Evolutionary conservation across 768 basidiomycete genomes (phyloP).

Genomic region (Hypsizygus marmoreus): DNA sequence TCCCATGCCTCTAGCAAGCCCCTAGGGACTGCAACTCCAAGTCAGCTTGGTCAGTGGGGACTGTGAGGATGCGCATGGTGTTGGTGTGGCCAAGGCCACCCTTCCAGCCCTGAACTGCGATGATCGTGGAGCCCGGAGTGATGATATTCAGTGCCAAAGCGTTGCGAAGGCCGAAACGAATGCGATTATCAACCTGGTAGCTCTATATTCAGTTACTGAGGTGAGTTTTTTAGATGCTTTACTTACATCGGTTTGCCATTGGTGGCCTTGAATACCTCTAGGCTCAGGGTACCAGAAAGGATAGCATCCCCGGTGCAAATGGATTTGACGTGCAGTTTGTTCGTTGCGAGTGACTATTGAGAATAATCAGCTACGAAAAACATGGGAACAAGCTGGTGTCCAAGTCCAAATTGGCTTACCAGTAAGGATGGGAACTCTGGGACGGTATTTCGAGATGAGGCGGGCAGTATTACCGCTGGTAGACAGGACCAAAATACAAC

Average conservation of each 20-base stretch:
- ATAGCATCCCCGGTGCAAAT: constrained; percentile 95
- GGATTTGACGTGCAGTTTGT: constrained; percentile 94
- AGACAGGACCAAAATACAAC: constrained; percentile 93
- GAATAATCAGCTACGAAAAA: not conserved
- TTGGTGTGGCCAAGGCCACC: constrained; percentile 96
- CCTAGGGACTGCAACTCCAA: constrained; percentile 68
- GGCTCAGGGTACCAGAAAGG: constrained; percentile 97
- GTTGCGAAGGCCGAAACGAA: constrained; percentile 83
- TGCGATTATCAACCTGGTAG: constrained; percentile 83
- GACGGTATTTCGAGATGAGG: constrained; percentile 95
- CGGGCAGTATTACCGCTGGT: constrained; percentile 97
- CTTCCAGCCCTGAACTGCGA: constrained; percentile 99
- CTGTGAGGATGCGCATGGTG: constrained; percentile 81
- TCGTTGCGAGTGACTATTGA: constrained; percentile 87
- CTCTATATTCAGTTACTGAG: constrained; percentile 12
- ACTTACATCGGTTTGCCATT: constrained; percentile 97
- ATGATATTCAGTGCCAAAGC: constrained; percentile 86
- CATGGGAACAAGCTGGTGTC: not conserved
- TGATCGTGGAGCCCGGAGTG: constrained; percentile 83
- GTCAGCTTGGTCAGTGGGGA: constrained; percentile 81
- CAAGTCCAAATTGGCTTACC: constrained; percentile 48
- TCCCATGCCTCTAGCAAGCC: constrained; percentile 13
- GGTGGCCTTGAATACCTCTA: constrained; percentile 81
- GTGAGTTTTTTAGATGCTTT: not conserved
- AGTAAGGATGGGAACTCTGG: constrained; percentile 90